Evolutionary conservation across 495 filamentous ascomycete species (phyloP).

Genomic region (Penicillium salamii): DNA sequence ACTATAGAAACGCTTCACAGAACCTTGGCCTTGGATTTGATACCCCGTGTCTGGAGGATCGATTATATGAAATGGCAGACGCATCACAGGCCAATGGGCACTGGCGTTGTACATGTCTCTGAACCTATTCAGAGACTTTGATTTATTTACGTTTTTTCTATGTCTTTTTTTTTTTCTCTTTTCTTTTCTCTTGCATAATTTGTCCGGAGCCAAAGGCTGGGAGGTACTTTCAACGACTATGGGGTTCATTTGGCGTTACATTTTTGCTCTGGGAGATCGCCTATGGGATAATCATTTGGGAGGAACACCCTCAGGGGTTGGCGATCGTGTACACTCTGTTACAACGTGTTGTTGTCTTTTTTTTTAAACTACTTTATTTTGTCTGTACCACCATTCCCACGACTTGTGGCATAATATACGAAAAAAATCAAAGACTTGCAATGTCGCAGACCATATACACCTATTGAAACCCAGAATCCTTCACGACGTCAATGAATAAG

Average conservation of each 20-base stretch:
- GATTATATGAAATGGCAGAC: slow-evolving; percentile 11
- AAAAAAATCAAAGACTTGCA: slow-evolving; percentile 12
- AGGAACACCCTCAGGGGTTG: slow-evolving; percentile 3
- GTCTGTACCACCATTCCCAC: slow-evolving; percentile 20
- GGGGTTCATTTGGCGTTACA: slow-evolving; percentile 23
- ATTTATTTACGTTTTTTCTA: slow-evolving; percentile 17
- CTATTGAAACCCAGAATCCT: too few relatives aligned
- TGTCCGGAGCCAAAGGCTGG: slow-evolving; percentile 20
- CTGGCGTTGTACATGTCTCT: slow-evolving; percentile 39
- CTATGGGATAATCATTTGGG: slow-evolving; percentile 18
- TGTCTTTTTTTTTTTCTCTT: slow-evolving; percentile 8
- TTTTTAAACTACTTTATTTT: slow-evolving; percentile 1
- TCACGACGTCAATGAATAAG: too few relatives aligned
- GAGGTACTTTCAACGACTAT: slow-evolving; percentile 14
- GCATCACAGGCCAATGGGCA: slow-evolving; percentile 24
- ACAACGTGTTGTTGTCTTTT: slow-evolving; percentile 15
- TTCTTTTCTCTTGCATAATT: slow-evolving; percentile 29
- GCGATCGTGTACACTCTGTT: slow-evolving; percentile 30
- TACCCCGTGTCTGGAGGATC: slow-evolving; percentile 26
- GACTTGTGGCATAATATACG: slow-evolving; percentile 20
- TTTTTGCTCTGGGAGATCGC: slow-evolving; percentile 17
- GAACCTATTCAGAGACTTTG: slow-evolving; percentile 17
- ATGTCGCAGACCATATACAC: not conserved
- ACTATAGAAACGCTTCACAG: slow-evolving; percentile 3
- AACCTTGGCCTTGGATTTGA: slow-evolving; percentile 19